Evolutionary conservation across 805 yeast genomes (phyloP).

Genomic region (Vanderwaltozyma tropicalis): DNA sequence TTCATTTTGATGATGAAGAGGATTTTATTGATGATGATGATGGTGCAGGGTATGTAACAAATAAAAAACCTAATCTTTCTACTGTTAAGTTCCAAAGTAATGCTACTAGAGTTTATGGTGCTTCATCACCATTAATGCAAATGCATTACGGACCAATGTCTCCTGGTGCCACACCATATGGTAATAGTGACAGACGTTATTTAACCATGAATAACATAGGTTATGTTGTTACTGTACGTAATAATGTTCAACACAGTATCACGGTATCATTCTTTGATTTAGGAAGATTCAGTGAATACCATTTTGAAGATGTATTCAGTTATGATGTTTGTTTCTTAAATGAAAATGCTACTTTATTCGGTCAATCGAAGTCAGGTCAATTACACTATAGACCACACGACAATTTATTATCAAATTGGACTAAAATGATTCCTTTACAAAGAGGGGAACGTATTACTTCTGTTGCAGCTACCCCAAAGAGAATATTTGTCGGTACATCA

Average conservation of each 20-base stretch:
- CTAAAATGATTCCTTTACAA: conserved; percentile 42
- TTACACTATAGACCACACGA: conserved; percentile 64
- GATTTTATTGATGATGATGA: conserved; percentile 59
- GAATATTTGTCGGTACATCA: conserved; percentile 62
- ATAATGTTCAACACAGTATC: conserved; percentile 49
- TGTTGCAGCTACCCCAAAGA: conserved; percentile 52
- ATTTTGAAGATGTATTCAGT: conserved; percentile 64
- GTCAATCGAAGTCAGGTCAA: conserved; percentile 36
- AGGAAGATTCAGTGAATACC: conserved; percentile 65
- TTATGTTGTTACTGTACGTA: conserved; percentile 67
- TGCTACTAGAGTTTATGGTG: not conserved
- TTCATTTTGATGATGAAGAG: conserved; percentile 25
- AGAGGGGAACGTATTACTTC: conserved; percentile 52
- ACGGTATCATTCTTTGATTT: conserved; percentile 83
- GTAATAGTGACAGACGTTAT: conserved; percentile 53
- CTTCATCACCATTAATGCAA: conserved; percentile 3
- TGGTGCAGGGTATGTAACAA: conserved; percentile 36
- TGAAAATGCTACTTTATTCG: conserved; percentile 56
- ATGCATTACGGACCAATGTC: conserved; percentile 55
- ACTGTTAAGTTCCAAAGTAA: no score
- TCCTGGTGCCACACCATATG: conserved; percentile 84
- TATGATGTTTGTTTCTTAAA: conserved; percentile 72
- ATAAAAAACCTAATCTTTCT: not conserved
- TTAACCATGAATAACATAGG: conserved; percentile 74
- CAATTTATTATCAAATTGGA: conserved; percentile 60